Conservation (phyloP, 2,329 filamentous ascomycete genomes). For the Cladosporium austrohemisphaericum region DNA sequence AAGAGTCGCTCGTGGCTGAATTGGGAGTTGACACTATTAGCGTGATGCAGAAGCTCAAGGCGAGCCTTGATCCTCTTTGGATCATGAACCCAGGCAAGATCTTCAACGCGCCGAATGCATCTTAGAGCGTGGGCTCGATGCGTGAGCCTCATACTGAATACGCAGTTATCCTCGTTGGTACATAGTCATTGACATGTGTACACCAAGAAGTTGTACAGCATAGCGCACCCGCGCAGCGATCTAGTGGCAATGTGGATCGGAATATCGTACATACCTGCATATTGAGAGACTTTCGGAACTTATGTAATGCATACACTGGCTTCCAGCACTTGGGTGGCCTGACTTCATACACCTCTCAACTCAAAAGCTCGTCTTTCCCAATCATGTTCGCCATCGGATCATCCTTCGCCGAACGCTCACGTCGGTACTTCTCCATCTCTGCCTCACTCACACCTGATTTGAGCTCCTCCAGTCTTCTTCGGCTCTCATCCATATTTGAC, state of each 20-base stretch:
- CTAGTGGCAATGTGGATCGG: no score
- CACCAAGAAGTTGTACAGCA: no score
- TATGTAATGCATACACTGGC: slow-evolving; percentile 10
- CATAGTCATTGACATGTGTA: no score
- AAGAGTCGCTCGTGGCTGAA: slow-evolving; percentile 72
- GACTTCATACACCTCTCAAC: not conserved
- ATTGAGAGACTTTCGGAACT: no score
- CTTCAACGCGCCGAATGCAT: slow-evolving; percentile 2
- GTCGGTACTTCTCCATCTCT: slow-evolving; percentile 81
- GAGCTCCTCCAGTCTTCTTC: slow-evolving; percentile 75
- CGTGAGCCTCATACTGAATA: no score
- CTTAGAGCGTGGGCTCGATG: no score
- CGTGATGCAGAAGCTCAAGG: slow-evolving; percentile 81
- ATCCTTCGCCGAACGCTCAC: slow-evolving; percentile 66
- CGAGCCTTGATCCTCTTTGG: slow-evolving; percentile 79
- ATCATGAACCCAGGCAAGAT: slow-evolving; percentile 70
- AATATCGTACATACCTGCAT: no score
- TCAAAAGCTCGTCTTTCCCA: slow-evolving; percentile 65
- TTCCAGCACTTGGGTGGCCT: slow-evolving; percentile 15
- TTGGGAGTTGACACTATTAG: slow-evolving; percentile 74
- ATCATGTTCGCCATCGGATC: slow-evolving; percentile 86
- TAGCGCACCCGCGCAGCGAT: no score
- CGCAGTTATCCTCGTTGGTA: no score
- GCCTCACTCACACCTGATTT: slow-evolving; percentile 73
- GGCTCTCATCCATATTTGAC: slow-evolving; percentile 48